These are phyloP conservation scores for Zarea fungicola DNA, from an alignment of 2,329 filamentous ascomycete species.

Conservation along the genomic window DNA sequence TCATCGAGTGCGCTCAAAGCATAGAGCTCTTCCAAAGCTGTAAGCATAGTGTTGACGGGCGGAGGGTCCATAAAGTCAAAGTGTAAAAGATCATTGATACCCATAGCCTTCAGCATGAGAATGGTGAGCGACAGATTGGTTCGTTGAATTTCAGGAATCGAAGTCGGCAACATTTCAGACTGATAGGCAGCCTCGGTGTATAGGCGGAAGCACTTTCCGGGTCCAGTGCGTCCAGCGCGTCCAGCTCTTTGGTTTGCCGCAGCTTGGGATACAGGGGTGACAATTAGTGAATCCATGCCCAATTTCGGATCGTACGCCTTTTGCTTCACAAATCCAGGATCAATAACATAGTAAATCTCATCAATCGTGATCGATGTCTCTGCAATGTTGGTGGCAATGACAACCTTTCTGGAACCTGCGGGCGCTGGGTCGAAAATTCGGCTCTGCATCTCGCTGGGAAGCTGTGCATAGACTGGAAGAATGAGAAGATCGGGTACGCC, in stretches of 20 bases:
- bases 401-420: conserved; percentile 79
- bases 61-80: conserved; percentile 99
- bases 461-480: conserved; percentile 89
- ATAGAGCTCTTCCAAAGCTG: conserved; percentile 91
- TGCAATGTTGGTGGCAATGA: conserved; percentile 97
- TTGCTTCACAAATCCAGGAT: conserved; percentile 96
- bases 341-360: conserved; percentile 94
- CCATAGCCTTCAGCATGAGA: conserved; percentile 97
- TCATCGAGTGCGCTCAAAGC: conserved; percentile 88
- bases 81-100: conserved; percentile 93
- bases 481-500: conserved; percentile 89
- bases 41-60: conserved; percentile 95
- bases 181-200: conserved; percentile 96
- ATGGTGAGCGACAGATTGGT: conserved; percentile 92
- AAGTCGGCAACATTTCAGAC: conserved; percentile 93
- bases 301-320: conserved; percentile 96
- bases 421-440: conserved; percentile 92
- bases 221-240: conserved; percentile 87
- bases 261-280: conserved; percentile 94
- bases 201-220: conserved; percentile 90
- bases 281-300: conserved; percentile 93
- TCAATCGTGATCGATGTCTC: conserved; percentile 98
- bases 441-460: conserved; percentile 91
- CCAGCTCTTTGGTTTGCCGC: conserved; percentile 93
- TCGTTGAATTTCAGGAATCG: conserved; percentile 92